Base-by-base conservation (phyloP, 1,139 yeast genomes). In the Yamadazyma taylorii region DNA sequence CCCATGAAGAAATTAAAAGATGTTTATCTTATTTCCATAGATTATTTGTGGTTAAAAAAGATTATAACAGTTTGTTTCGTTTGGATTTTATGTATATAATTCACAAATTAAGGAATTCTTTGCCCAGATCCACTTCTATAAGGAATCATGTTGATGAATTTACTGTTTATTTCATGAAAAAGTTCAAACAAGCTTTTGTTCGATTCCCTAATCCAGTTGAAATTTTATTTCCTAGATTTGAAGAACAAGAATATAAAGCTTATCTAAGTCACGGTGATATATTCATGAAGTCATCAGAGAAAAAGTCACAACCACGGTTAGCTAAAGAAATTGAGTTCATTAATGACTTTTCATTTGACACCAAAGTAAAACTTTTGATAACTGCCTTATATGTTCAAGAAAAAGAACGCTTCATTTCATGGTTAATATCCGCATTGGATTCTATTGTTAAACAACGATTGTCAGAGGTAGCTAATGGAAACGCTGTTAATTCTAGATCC, bases 11-110 rank as follows among this genome's bases (percentile, higher is more conserved):
- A 39, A 66, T 92, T 33, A 81, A 81, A 50, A 71, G 75, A 40
- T 81, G 85, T 15, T 55, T 92, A 21, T 69, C 82, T 1, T 90
- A 79, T 54, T 80, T 89, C 52, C 89, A 87, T 53, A 68, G 87
- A 26, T 60, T 88, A 0, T 81, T 89, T 49, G 81, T 83, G 36
- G 55, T 65, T 0, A 71, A 79, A 41, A 74, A 79, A 24, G 84
- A 81, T 42, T 76, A 74, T 41, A 79, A 79, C 24, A 73, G 80
- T 10, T 65, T 90, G 28, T 84, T 73, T 52, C 69, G 96, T 33
- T 59, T 92, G 26, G 97, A 92, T 55, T 79, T 92, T 51, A 76
- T 92, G 70, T 57, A 58, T 14, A 43, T 61, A 10, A 44, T 72
- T 16, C 63, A 63, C 38, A 59, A 53, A 32, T 51, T 72, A 28